Evolutionary conservation across 164 flowering plant species (phyloP), one percentile per base, ranked within the genome.

Genomic region (Chimonanthus salicifolius): DNA sequence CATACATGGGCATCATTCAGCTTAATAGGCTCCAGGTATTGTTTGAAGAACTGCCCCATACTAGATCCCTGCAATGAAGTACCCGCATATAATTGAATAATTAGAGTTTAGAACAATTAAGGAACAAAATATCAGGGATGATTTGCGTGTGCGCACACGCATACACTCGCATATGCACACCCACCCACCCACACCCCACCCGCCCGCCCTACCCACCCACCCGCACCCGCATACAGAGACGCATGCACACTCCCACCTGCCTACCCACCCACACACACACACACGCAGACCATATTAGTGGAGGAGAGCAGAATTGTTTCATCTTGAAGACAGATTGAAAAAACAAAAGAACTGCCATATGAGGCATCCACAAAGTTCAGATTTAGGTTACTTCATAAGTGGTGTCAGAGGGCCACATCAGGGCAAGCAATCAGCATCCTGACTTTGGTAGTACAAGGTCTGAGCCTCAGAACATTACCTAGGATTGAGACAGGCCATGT

Each of bases 11-110:
- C 87, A 78, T 96, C 97, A 75, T 94, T 96, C 68, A 96, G 84
- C 82, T 85, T 94, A 71, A 96, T 96, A 49, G 99, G 97, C 80
- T 87, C 90, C 72, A 96, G 94, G 84, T 94, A 94, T 65, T 91
- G 91, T 68, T 82, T 83, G 81, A 89, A 96, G 86, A 92, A 96
- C 81, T 94, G 99, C 44, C 99, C 99, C 87, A 96, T 70, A 78
- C 98, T 96, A 63, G 98, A 96, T 67, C 99, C 98, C 98, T 96
- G 86, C 72, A 77, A 58, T 66, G 68, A 5, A 66, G 48, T 66
- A 11, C 44, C 46, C 21, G 8, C 66, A 63, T 5, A n/a, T 13
- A 44, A 62, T n/a, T 10, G 8, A 20, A 62, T 7, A 60, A 60
- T 4, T 4, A 60, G 63, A 10, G 63, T 11, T 16, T 0, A 5